Conservation (phyloP, 305 asterid species). For the Rubia peregrina region DNA sequence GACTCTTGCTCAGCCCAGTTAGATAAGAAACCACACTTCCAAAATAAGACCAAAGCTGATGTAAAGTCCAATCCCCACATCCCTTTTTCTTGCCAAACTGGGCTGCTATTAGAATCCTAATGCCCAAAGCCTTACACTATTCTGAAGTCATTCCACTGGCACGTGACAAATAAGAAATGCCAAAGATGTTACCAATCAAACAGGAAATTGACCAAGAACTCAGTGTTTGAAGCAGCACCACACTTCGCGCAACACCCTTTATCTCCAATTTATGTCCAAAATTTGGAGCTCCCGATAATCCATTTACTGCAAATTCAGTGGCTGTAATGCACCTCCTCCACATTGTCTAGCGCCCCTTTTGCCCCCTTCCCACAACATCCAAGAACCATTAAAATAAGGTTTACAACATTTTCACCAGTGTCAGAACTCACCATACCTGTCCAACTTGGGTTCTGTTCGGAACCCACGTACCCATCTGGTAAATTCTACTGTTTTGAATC, state of each 20-base stretch:
- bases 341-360: slow-evolving; percentile 26
- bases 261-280: slow-evolving; percentile 22
- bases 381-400: not conserved
- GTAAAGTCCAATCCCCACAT: not conserved
- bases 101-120: not conserved
- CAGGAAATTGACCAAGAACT: slow-evolving; percentile 12
- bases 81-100: not conserved
- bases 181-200: slow-evolving; percentile 4
- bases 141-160: not conserved
- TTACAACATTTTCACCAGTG: not conserved
- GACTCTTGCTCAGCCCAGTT: not conserved
- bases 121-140: not conserved
- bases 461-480: slow-evolving; percentile 13
- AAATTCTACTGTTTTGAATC: not conserved
- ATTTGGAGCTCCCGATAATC: slow-evolving; percentile 21
- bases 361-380: slow-evolving; percentile 20
- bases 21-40: not conserved
- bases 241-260: slow-evolving; percentile 17
- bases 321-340: slow-evolving; percentile 32
- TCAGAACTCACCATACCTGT: slow-evolving; percentile 3
- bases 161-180: not conserved
- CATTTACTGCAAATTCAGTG: slow-evolving; percentile 39
- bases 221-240: slow-evolving; percentile 29
- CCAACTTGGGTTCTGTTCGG: slow-evolving; percentile 23
- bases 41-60: not conserved